These are phyloP conservation scores for Hirsutella rhossiliensis DNA, from an alignment of 2,329 filamentous ascomycete genomes.

Conservation along the genomic window DNA sequence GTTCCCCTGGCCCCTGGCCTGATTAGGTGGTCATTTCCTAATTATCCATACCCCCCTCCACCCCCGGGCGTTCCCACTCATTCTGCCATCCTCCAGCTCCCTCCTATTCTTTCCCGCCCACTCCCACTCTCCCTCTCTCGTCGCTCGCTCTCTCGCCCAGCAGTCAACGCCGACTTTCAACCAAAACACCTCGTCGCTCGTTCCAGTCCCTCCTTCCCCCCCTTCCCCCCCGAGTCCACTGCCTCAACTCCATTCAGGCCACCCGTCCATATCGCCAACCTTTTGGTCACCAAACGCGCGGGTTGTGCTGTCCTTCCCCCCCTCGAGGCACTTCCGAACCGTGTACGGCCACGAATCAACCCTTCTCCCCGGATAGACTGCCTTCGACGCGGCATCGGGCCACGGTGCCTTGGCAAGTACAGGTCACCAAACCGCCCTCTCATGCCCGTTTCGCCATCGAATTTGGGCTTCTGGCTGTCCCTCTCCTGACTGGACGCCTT, in stretches of 20 bases:
- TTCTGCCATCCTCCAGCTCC: constrained; percentile 1
- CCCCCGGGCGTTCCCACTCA: constrained; percentile 1
- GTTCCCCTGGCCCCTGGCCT: neutral
- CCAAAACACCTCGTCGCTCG: constrained; percentile 17
- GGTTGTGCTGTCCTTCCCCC: too few relatives aligned
- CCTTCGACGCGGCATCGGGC: neutral
- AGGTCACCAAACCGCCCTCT: too few relatives aligned
- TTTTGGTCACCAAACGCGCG: neutral
- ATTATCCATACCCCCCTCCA: neutral
- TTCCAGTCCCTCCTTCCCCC: constrained; percentile 30
- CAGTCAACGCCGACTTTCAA: neutral
- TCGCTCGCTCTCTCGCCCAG: neutral
- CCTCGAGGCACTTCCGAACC: too few relatives aligned
- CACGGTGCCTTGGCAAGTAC: neutral
- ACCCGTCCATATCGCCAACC: neutral
- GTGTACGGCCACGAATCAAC: neutral
- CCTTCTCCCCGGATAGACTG: neutral
- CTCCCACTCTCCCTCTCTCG: constrained; percentile 1
- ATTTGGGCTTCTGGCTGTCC: too few relatives aligned
- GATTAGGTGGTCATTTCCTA: neutral
- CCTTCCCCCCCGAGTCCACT: constrained; percentile 16
- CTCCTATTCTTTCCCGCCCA: constrained; percentile 1
- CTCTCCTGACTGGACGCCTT: too few relatives aligned
- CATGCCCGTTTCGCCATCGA: too few relatives aligned
- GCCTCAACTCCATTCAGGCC: constrained; percentile 4